Evolutionary conservation across 140 eudicot species (phyloP).

Genomic region (Bidens hawaiensis): DNA sequence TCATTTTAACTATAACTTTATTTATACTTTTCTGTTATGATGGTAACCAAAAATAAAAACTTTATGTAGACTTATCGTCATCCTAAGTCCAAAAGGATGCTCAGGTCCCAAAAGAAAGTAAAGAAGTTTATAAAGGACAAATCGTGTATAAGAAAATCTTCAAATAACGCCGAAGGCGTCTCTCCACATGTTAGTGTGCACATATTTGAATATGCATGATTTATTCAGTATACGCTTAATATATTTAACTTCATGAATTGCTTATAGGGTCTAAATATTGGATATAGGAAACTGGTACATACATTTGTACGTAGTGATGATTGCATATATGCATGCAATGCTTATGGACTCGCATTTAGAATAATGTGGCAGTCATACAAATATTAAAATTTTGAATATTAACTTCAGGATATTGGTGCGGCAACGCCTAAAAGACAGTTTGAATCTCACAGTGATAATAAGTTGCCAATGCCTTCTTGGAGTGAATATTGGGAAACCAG

Average conservation of each 20-base stretch:
- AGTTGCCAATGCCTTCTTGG: too few relatives aligned
- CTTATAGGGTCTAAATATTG: too few relatives aligned
- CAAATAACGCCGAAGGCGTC: neutral
- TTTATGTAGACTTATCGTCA: constrained; percentile 7
- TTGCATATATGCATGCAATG: too few relatives aligned
- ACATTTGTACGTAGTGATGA: too few relatives aligned
- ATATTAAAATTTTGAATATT: too few relatives aligned
- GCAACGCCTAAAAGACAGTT: neutral
- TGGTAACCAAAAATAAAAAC: neutral
- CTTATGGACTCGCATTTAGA: too few relatives aligned
- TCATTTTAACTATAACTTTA: neutral
- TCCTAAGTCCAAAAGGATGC: neutral
- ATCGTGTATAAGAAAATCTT: constrained; percentile 5
- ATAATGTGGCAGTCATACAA: too few relatives aligned
- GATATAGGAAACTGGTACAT: too few relatives aligned
- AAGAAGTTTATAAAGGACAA: neutral
- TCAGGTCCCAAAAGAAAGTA: constrained; percentile 14
- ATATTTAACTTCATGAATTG: neutral
- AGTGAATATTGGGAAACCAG: too few relatives aligned
- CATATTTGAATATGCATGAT: neutral
- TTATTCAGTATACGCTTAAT: neutral
- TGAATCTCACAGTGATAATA: too few relatives aligned
- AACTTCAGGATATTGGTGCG: too few relatives aligned
- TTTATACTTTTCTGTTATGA: neutral
- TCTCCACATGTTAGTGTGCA: constrained; percentile 9